Evolutionary conservation across 2,329 filamentous ascomycete genomes (phyloP), one percentile per base, ranked within the genome.

Genomic region (Aspergillus phoenicis): DNA sequence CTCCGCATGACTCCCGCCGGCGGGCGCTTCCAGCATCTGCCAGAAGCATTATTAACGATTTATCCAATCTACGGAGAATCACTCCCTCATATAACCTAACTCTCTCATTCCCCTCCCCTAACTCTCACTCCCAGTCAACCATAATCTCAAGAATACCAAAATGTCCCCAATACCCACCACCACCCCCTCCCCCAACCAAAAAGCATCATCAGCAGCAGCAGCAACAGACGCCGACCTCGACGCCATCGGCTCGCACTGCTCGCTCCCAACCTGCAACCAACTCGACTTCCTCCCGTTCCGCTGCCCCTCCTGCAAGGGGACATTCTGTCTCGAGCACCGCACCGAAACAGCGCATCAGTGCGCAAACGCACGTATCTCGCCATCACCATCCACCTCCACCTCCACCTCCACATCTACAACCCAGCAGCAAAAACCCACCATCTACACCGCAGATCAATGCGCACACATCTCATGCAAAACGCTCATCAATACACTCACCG

Each of bases 251-350:
- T 87, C 87, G 64, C 93, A 97, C 82, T 99, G 95, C 84, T 88
- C 97, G 77, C 89, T 91, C 78, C 83, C 89, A 66, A 96, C 92
- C 83, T 99, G 95, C 83, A 90, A 93, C 75, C 91, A 95, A 74
- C 90, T 98, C 62, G 95, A 98, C 79, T 98, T 99, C 77, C 87
- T 99, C 4, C 95, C 95, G 4, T 98, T 98, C 78, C 85, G 88
- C 73, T 99, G 95, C 81, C 91, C 96, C 75, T 95, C 91, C 68
- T 99, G 95, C 80, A 85, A 80, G 71, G 83, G 83, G 61, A 94
- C 90, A 15, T 99, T 88, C 81, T 99, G 96, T 76, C 89, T 96
- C 67, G 94, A 98, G 74, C 95, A 99, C 82, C 91, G 94, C 58
- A 89, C 87, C 70, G 94, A 98, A 80, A 85, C 87, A 20, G 81